A percentile compares a stretch with the other conserved stretches of the same genome.
These are phyloP conservation scores for Hura crepitans DNA, from an alignment of 441 rosid species.

Conservation along the genomic window DNA sequence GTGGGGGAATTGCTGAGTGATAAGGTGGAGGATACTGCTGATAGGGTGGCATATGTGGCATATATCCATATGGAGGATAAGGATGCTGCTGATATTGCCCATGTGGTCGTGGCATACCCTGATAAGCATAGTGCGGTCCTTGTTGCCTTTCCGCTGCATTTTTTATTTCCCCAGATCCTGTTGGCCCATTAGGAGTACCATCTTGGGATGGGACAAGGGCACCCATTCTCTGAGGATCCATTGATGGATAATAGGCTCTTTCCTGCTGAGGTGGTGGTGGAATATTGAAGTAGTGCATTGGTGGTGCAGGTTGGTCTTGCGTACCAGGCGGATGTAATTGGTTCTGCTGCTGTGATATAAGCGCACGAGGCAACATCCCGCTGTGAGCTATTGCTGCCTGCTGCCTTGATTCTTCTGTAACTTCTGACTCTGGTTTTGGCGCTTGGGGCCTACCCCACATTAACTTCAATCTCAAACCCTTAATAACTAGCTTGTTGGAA, in stretches of 20 bases:
- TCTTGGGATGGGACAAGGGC: constrained; percentile 79
- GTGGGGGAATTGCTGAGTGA: constrained; percentile 41
- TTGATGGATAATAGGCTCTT: constrained; percentile 75
- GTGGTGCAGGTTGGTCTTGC: constrained; percentile 55
- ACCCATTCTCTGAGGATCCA: constrained; percentile 99
- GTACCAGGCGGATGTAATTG: constrained; percentile 48
- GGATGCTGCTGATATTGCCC: constrained; percentile 50
- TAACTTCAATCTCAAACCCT: constrained; percentile 78
- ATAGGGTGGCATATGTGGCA: constrained; percentile 48
- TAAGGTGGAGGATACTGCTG: constrained; percentile 57
- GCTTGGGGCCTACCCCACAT: constrained; percentile 95
- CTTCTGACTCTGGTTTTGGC: constrained; percentile 70
- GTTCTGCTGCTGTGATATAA: constrained; percentile 84
- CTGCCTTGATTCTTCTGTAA: constrained; percentile 64
- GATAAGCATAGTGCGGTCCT: constrained; percentile 49
- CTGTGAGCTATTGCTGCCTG: constrained; percentile 64
- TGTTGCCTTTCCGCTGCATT: constrained; percentile 45
- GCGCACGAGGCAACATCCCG: constrained; percentile 79
- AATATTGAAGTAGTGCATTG: constrained; percentile 68
- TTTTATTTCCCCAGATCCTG: constrained; percentile 43
- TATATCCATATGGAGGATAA: constrained; percentile 59
- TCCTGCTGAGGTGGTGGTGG: constrained; percentile 77
- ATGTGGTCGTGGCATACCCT: constrained; percentile 43
- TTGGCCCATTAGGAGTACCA: constrained; percentile 36
- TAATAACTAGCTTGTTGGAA: constrained; percentile 72